Percentiles rank a stretch among this genome's conserved stretches.
phyloP scores from a whole-genome alignment of 2,329 filamentous ascomycete genomes.

The Fusarium stilboides region DNA sequence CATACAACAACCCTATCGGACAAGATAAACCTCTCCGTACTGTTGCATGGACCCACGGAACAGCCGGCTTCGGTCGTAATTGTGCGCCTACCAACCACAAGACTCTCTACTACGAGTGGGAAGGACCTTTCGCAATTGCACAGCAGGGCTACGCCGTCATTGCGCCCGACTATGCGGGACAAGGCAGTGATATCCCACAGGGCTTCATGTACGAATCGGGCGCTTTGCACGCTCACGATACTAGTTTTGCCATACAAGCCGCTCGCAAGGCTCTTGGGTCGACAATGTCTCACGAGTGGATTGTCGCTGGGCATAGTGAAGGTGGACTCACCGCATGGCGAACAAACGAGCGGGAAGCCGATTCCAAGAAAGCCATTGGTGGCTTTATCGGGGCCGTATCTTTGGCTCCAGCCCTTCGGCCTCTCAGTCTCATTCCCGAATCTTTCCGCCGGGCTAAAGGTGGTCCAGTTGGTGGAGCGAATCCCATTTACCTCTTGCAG shows the following conservation, averaged over 20 bases:
- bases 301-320: slow-evolving; percentile 22
- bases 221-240: slow-evolving; percentile 20
- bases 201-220: slow-evolving; percentile 33
- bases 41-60: slow-evolving; percentile 29
- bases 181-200: slow-evolving; percentile 23
- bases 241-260: slow-evolving; percentile 11
- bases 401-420: slow-evolving; percentile 13
- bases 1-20: slow-evolving; percentile 25
- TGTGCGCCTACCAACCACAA: slow-evolving; percentile 26
- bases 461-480: slow-evolving; percentile 21
- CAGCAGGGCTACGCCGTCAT: slow-evolving; percentile 14
- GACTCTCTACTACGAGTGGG: slow-evolving; percentile 18
- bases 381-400: slow-evolving; percentile 24
- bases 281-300: slow-evolving; percentile 22
- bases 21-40: slow-evolving; percentile 25
- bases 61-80: slow-evolving; percentile 19
- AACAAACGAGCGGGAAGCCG: slow-evolving; percentile 19
- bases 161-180: slow-evolving; percentile 23
- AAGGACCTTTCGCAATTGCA: not conserved
- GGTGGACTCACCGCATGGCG: slow-evolving; percentile 29
- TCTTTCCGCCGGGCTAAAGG: slow-evolving; percentile 22
- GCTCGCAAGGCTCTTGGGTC: slow-evolving; percentile 1
- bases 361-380: slow-evolving; percentile 3
- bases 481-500: slow-evolving; percentile 19
- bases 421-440: slow-evolving; percentile 26